Base-by-base conservation (phyloP, 208 protist genomes). In the Acanthamoeba healyi region DNA sequence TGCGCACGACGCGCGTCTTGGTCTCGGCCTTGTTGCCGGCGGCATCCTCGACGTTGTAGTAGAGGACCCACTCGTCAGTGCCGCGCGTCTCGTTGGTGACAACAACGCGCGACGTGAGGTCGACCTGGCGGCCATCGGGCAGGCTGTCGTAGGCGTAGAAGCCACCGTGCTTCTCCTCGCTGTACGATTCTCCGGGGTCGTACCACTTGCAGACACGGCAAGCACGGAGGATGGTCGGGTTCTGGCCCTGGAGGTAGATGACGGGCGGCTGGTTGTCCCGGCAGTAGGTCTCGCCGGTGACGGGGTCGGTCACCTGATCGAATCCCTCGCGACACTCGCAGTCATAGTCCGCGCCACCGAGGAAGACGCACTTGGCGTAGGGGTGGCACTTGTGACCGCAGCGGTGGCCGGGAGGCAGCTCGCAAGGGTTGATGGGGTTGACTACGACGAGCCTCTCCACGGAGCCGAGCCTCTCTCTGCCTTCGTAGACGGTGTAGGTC, bases 371-470 rank as follows among this genome's bases (percentile, higher is more conserved):
- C n/a, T 38, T 2, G 7, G 77, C 77, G 34, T 61, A 86, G 15
- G 77, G 77, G 77, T 86, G 77, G 49, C 77, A 86, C 77, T 86
- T 86, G 77, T 86, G 77, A 22, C 77, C 42, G 49, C 77, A 86
- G n/a, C 24, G 36, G 49, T 86, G 77, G 77, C 77, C 77, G 17
- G 40, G 42, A n/a, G 77, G 77, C 40, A 86, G 77, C n/a, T 86
- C 77, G 49, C 77, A 86, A 1, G 77, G 77, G 49, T 86, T 86
- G 49, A 86, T 56, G 29, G 77, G 42, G 49, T 61, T 49, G 49
- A 86, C 77, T 4, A 58, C 29, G n/a, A 86, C 77, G 4, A 38
- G 10, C n/a, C 77, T 51, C n/a, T 61, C 49, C 44, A 86, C 24
- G 4, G 36, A 10, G 29, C 77, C 49, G 42, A 86, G 44, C 44